Percentiles rank a stretch among this genome's conserved stretches.
Conservation (phyloP, 768 basidiomycete species). For the Epithele typhae region DNA sequence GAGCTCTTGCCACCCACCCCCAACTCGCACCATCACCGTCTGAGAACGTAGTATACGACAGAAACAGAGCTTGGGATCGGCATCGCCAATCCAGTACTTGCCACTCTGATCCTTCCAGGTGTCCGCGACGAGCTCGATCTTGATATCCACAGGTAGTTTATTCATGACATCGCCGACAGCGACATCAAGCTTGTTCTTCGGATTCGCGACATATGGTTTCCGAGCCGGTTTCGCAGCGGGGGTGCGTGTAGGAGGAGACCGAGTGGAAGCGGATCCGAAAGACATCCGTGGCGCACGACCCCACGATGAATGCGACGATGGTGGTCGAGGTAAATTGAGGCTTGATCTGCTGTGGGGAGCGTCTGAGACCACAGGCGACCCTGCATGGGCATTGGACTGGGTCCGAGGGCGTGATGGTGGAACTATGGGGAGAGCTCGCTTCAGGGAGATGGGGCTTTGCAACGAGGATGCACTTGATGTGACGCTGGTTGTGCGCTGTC, state of each 20-base stretch:
- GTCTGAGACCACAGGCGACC: constrained; percentile 65
- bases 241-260: constrained; percentile 38
- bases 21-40: constrained; percentile 95
- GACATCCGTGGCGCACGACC: constrained; percentile 66
- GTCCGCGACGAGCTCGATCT: constrained; percentile 73
- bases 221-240: constrained; percentile 36
- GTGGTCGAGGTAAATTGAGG: constrained; percentile 38
- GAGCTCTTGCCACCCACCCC: constrained; percentile 91
- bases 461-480: constrained; percentile 33
- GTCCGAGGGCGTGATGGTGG: constrained; percentile 32
- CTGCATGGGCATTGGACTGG: constrained; percentile 38
- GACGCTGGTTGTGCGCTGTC: constrained; percentile 73
- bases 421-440: constrained; percentile 27
- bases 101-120: constrained; percentile 92
- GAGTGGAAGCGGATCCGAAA: constrained; percentile 37
- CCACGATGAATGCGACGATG: constrained; percentile 54
- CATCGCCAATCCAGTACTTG: constrained; percentile 94
- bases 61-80: constrained; percentile 87
- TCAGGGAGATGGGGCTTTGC: constrained; percentile 25
- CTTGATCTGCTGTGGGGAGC: constrained; percentile 47
- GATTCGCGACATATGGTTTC: constrained; percentile 80
- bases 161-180: constrained; percentile 93
- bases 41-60: constrained; percentile 88
- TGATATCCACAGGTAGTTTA: constrained; percentile 79
- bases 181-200: constrained; percentile 88